Evolutionary conservation across 371 early-diverging fungal genomes (phyloP), one percentile per base, ranked within the genome.

Genomic region (Parasitella parasitica): DNA sequence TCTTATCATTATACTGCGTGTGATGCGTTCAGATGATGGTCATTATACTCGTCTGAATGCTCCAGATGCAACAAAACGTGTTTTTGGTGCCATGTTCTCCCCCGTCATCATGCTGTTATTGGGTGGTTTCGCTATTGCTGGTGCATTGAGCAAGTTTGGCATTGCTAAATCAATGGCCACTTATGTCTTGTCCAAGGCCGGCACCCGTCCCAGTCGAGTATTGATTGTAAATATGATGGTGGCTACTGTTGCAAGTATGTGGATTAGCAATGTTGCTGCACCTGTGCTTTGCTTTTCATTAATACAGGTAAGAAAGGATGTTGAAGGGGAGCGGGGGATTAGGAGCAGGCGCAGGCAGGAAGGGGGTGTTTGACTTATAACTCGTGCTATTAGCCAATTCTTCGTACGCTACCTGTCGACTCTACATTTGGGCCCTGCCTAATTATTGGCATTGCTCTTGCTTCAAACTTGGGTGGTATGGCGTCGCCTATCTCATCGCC

Each of bases 71-170:
- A 83, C 97, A 20, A 91, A 92, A 64, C 75, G 72, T n/a, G 88
- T 97, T 48, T 94, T 97, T 71, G 84, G 87, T 2, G 85, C 92
- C 39, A 97, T 97, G 98, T 96, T 97, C 64, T 89, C 89, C 12
- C 92, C 95, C 1, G 94, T 94, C 16, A 94, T 97, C 63, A 94
- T 97, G 95, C 72, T 97, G 35, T 82, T 97, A 6, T 80, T 97
- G 6, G 97, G 97, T 59, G 97, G 98, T 0, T 97, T 97, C 80
- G 83, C 95, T 4, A 82, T 97, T 18, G 98, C 97, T 1, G 92
- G 93, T 1, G 97, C 98, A 16, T 61, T 76, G 2, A 69, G 64
- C 59, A 76, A 77, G 43, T 65, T 87, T 66, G 78, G 88, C 37
- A 87, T 92, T 63, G 90, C 93, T 46, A 91, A 89, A 57, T 72